A percentile compares a stretch with the other conserved stretches of the same genome.
phyloP scores from a whole-genome alignment of 2,329 filamentous ascomycete genomes.

The Clarireedia sp. region DNA sequence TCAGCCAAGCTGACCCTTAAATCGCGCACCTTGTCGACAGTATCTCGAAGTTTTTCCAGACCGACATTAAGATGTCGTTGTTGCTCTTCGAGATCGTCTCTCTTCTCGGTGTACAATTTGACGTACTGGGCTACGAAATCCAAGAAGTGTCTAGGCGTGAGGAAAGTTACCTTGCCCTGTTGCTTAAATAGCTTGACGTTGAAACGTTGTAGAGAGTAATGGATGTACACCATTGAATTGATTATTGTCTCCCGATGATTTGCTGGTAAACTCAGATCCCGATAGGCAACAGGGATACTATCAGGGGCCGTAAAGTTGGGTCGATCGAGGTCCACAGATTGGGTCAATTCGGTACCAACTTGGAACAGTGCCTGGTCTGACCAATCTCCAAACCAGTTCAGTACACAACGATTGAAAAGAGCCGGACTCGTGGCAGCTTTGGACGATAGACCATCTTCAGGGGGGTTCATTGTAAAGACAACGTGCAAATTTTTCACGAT shows the following conservation, averaged over 20 bases:
- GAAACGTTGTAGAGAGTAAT: conserved; percentile 87
- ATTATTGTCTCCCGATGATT: conserved; percentile 87
- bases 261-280: conserved; percentile 74
- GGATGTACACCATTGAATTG: conserved; percentile 98
- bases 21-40: conserved; percentile 93
- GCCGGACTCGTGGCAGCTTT: conserved; percentile 97
- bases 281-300: conserved; percentile 86
- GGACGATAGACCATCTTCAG: conserved; percentile 85
- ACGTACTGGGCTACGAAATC: conserved; percentile 98
- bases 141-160: conserved; percentile 93
- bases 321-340: conserved; percentile 91
- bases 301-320: conserved; percentile 80
- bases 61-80: conserved; percentile 97
- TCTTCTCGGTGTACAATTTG: conserved; percentile 94
- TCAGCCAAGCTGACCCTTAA: conserved; percentile 82
- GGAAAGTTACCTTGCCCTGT: conserved; percentile 84
- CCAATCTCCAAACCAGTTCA: conserved; percentile 99
- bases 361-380: conserved; percentile 98
- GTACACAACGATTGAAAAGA: conserved; percentile 97
- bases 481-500: conserved; percentile 99
- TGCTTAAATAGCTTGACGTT: conserved; percentile 84
- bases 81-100: conserved; percentile 96
- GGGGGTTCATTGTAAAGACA: conserved; percentile 99
- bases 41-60: conserved; percentile 93
- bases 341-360: conserved; percentile 89